Conservation (phyloP, 139 green algal genomes). For the Coelastrella sp. region DNA sequence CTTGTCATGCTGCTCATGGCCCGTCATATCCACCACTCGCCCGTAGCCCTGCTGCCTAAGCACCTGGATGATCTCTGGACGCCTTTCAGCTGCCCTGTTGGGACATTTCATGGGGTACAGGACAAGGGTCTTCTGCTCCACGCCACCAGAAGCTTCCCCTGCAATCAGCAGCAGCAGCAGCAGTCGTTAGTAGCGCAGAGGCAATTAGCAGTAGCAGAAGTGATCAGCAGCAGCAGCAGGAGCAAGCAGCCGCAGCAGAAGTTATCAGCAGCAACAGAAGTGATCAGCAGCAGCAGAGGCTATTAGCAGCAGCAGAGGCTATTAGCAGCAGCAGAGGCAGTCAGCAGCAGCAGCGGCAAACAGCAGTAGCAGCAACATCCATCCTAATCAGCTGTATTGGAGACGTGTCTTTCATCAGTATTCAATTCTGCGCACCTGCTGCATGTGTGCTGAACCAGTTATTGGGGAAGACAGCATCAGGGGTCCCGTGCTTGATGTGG, state of each 20-base stretch:
- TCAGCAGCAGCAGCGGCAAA: neutral
- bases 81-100: slow-evolving; percentile 84
- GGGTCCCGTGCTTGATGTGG: slow-evolving; percentile 83
- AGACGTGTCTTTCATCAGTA: neutral
- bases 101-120: slow-evolving; percentile 96
- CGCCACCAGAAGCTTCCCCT: slow-evolving; percentile 54
- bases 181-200: neutral
- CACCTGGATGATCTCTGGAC: slow-evolving; percentile 78
- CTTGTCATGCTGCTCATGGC: slow-evolving; percentile 61
- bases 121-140: slow-evolving; percentile 77
- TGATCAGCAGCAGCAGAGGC: neutral
- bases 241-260: neutral
- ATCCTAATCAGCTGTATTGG: neutral
- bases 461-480: slow-evolving; percentile 97
- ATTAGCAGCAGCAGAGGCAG: too few species aligned
- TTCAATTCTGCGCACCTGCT: neutral
- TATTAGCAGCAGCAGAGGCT: too few species aligned
- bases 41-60: slow-evolving; percentile 71
- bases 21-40: slow-evolving; percentile 74
- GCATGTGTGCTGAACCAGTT: slow-evolving; percentile 88
- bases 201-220: neutral
- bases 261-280: neutral
- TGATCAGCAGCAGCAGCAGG: neutral
- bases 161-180: neutral
- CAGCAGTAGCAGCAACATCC: neutral